Base-by-base conservation (phyloP, 2,329 filamentous ascomycete species). In the Sarocladiaceae sp. region DNA sequence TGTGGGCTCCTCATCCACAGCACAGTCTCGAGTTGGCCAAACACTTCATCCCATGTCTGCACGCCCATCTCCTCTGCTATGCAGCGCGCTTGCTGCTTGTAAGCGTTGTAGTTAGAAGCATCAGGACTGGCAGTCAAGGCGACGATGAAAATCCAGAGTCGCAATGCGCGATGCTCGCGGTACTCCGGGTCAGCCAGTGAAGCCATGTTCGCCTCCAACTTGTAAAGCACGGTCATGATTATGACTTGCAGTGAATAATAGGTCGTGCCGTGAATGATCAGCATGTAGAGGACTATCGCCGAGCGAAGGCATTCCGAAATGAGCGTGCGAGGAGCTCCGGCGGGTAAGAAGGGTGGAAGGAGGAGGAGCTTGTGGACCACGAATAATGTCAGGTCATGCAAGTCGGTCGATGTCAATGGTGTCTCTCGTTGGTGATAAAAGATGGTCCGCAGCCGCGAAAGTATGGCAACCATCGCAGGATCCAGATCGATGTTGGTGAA, bases 371-470 rank as follows among this genome's bases (percentile, higher is more conserved):
- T 64, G 47, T 79, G 75, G 1, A 78, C 56, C 18, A 73, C 67
- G 49, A 74, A 79, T 42, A 71, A 76, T 5, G 72, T 71, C 1
- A 80, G 58, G 45, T 79, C 76, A 46, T 80, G 76, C 1, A 79
- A 64, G 35, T 66, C 61, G 0, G 69, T 70, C 0, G 59, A 58
- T 2, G 67, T 49, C 1, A 73, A 47, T 0, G 52, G 51, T 9
- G 34, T 45, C 0, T 45, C 45, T 11, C 56, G 47, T 1, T 62
- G 54, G 3, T 58, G 55, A 2, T 65, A 59, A 40, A 76, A 70
- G 3, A 76, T 54, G 7, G 51, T 55, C 11, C 63, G 66, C 2
- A 78, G 61, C n/a, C 69, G 69, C 15, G 48, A 35, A n/a, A 74
- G 57, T 1, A 68, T 57, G 21, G 67, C 62, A 3, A 42, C 46